Percentiles rank a stretch among this genome's conserved stretches.
Evolutionary conservation across 1,284 basidiomycete species (phyloP).

Genomic region (Trichosporon ovoides): DNA sequence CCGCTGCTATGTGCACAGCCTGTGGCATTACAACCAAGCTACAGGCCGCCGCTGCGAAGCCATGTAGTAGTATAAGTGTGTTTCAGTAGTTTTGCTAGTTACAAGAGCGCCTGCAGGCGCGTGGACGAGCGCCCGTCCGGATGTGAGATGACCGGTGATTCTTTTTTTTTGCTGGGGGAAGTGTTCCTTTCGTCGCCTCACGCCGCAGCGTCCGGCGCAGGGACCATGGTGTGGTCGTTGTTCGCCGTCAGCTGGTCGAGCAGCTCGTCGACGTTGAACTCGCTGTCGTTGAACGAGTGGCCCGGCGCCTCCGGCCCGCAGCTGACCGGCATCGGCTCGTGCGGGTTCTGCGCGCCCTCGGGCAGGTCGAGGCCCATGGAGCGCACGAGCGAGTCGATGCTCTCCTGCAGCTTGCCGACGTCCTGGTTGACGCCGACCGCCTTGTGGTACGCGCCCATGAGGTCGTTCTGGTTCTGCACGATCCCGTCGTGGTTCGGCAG

Average conservation of each 20-base stretch:
- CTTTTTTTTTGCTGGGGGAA: too few relatives aligned
- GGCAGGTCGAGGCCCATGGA: constrained; percentile 58
- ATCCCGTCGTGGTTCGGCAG: constrained; percentile 28
- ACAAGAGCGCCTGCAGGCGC: too few relatives aligned
- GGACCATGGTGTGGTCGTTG: constrained; percentile 6
- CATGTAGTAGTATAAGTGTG: too few relatives aligned
- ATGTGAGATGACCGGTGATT: too few relatives aligned
- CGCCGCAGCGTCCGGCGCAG: neutral
- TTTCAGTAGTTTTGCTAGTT: too few relatives aligned
- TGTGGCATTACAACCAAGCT: too few relatives aligned
- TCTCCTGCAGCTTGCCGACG: constrained; percentile 64
- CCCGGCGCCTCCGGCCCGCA: constrained; percentile 3
- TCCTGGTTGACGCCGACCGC: constrained; percentile 65
- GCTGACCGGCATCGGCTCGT: neutral
- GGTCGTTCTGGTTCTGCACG: constrained; percentile 33
- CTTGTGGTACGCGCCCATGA: constrained; percentile 60
- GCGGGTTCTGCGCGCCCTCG: neutral
- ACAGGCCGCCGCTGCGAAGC: too few relatives aligned
- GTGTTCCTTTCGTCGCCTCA: too few relatives aligned
- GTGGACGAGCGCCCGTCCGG: too few relatives aligned
- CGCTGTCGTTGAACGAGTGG: constrained; percentile 20
- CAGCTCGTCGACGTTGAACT: constrained; percentile 45
- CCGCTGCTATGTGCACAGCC: too few relatives aligned
- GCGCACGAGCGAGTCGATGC: constrained; percentile 67
- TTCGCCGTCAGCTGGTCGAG: constrained; percentile 33